Evolutionary conservation across 1,284 basidiomycete genomes (phyloP), one percentile per base, ranked within the genome.

Genomic region (Trichosporon sp.): DNA sequence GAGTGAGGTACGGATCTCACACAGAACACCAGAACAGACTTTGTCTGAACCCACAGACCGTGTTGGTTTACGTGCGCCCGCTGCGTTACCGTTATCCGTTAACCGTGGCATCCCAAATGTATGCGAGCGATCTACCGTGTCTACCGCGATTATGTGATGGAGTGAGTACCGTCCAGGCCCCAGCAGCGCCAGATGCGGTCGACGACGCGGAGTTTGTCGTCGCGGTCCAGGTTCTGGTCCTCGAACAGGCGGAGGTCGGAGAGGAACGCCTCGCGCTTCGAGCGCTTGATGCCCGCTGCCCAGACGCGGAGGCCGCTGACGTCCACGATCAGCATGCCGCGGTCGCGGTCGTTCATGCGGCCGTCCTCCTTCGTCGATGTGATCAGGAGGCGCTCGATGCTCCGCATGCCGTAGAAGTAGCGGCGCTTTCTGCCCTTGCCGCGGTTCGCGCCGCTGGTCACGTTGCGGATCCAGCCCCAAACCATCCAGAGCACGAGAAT

Each of bases 121-220:
- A 54, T 16, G 21, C 8, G 19, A 21, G 4, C 19, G 19, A 7
- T 54, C 51, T 54, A 54, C 19, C 51, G 51, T 54, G 51, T 54
- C 19, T 54, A 54, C 19, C 7, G 4, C 59, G 0, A 10, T 35
- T 19, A n/a, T 6, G 56, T 61, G 32, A 63, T 63, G 14, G 59
- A 37, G 31, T 12, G 31, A 4, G 59, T 63, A 2, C 82, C 82
- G 43, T 80, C 77, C 1, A 78, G 63, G 1, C 91, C 89, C 93
- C 94, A 97, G 71, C 89, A 91, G 74, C 91, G 89, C 94, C 94
- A 97, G 90, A 97, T 96, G 75, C 94, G 85, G 73, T 94, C 90
- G 4, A 97, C 86, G 4, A 95, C 90, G 66, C 87, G 84, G 77
- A 92, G 81, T 83, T 94, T 94, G 77, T 91, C 91, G 51, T 85